Percentiles rank a stretch among this genome's conserved stretches.
Conservation (phyloP, 495 filamentous ascomycete genomes). For the Neurospora sp. region DNA sequence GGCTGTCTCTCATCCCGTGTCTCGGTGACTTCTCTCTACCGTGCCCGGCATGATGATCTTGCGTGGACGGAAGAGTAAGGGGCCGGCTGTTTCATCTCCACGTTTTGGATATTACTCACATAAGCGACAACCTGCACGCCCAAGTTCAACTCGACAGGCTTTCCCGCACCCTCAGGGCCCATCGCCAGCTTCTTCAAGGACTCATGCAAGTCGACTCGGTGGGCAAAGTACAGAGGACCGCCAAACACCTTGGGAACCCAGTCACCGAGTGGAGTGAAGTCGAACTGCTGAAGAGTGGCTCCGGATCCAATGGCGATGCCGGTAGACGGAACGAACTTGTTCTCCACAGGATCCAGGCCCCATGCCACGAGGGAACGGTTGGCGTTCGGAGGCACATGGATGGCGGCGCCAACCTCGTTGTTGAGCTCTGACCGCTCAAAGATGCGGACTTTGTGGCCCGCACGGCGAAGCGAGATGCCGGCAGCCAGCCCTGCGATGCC, state of each 20-base stretch:
- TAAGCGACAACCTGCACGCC: constrained; percentile 16
- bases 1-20: not conserved
- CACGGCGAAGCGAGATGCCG: constrained; percentile 36
- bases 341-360: constrained; percentile 30
- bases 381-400: constrained; percentile 39
- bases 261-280: constrained; percentile 9
- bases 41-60: not conserved
- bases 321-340: constrained; percentile 19
- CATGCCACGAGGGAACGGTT: constrained; percentile 33
- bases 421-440: constrained; percentile 40
- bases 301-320: constrained; percentile 24
- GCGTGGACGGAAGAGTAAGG: constrained; percentile 11
- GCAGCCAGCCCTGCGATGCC: constrained; percentile 44
- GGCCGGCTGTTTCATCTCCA: not conserved
- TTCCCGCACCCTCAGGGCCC: constrained; percentile 21
- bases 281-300: constrained; percentile 22
- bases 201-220: constrained; percentile 33
- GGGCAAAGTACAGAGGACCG: constrained; percentile 13
- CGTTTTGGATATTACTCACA: constrained; percentile 7
- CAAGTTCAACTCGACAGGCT: constrained; percentile 26
- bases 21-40: not conserved
- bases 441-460: constrained; percentile 42
- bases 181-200: constrained; percentile 30
- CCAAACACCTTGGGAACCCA: constrained; percentile 7
- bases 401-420: constrained; percentile 46